A percentile compares a stretch with the other conserved stretches of the same genome.
These are phyloP conservation scores for Metschnikowia vanudenii DNA, from an alignment of 805 yeast species.

Conservation along the genomic window DNA sequence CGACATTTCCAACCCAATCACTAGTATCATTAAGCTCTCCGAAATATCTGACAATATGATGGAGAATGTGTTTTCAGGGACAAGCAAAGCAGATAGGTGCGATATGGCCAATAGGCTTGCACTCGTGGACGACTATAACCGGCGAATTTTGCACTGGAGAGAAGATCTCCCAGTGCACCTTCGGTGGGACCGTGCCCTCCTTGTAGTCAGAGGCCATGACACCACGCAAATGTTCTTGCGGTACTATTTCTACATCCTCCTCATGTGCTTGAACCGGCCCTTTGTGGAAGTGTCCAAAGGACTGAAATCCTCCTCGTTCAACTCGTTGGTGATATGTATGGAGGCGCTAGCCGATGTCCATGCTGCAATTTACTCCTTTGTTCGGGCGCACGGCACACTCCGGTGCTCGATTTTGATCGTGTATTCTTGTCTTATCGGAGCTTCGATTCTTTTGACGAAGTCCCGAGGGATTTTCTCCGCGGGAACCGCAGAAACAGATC, in stretches of 20 bases:
- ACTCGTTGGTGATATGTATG: slow-evolving; percentile 9
- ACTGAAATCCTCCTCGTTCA: neutral
- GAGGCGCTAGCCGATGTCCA: slow-evolving; percentile 10
- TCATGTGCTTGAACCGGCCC: slow-evolving; percentile 16
- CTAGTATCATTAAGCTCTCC: slow-evolving; percentile 8
- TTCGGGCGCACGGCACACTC: slow-evolving; percentile 11
- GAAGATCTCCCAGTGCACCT: slow-evolving; percentile 8
- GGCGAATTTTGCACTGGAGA: slow-evolving; percentile 12
- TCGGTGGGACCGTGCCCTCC: slow-evolving; percentile 8
- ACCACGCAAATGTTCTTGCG: slow-evolving; percentile 14
- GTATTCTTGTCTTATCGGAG: slow-evolving; percentile 14
- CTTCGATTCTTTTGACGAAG: slow-evolving; percentile 9
- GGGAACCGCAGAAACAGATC: neutral
- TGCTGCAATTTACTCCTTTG: slow-evolving; percentile 10
- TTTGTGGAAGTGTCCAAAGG: slow-evolving; percentile 9
- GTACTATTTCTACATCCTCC: slow-evolving; percentile 15
- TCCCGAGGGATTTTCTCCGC: neutral
- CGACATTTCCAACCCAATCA: slow-evolving; percentile 15
- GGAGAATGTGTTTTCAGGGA: slow-evolving; percentile 8
- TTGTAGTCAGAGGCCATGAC: slow-evolving; percentile 10
- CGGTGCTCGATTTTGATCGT: slow-evolving; percentile 15
- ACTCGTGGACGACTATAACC: slow-evolving; percentile 10
- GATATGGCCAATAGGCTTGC: slow-evolving; percentile 2
- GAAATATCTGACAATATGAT: slow-evolving; percentile 15
- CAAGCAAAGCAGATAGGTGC: neutral